Conservation (phyloP, 176 grass and related monocot genomes). For the Cymbopogon citratus region DNA sequence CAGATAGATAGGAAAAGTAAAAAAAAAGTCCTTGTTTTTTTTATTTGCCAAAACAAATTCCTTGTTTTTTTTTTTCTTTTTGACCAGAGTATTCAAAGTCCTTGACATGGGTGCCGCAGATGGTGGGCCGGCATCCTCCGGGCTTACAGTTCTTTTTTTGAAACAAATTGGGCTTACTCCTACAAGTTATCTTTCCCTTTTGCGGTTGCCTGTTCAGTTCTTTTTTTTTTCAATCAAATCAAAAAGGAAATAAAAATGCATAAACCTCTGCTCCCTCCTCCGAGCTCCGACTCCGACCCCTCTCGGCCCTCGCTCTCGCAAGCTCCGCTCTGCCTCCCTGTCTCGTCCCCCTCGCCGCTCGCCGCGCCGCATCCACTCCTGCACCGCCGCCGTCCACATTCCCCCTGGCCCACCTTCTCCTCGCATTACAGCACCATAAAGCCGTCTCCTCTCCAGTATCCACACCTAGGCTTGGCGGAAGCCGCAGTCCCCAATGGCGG, state of each 20-base stretch:
- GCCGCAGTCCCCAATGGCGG: not conserved
- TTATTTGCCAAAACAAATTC: no score
- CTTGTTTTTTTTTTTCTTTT: no score
- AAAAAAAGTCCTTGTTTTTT: no score
- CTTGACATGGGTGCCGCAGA: no score
- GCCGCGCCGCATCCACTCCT: not conserved
- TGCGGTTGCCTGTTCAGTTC: not conserved
- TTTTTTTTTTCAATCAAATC: not conserved
- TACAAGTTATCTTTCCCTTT: no score
- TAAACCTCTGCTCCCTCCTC: not conserved
- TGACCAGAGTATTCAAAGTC: no score
- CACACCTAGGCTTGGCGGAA: not conserved
- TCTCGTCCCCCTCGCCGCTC: not conserved
- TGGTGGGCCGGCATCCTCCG: no score
- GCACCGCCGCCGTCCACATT: not conserved
- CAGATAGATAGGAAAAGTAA: no score
- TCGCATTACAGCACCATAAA: not conserved
- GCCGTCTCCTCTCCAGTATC: not conserved
- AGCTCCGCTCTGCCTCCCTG: not conserved
- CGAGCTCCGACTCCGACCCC: not conserved
- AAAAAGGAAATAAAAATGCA: not conserved
- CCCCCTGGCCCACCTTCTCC: not conserved
- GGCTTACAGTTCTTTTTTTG: no score
- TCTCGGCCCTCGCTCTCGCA: not conserved
- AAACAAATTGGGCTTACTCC: no score